Base-by-base conservation (phyloP, 176 grass and related monocot genomes). In the Musa troglodytarum region DNA sequence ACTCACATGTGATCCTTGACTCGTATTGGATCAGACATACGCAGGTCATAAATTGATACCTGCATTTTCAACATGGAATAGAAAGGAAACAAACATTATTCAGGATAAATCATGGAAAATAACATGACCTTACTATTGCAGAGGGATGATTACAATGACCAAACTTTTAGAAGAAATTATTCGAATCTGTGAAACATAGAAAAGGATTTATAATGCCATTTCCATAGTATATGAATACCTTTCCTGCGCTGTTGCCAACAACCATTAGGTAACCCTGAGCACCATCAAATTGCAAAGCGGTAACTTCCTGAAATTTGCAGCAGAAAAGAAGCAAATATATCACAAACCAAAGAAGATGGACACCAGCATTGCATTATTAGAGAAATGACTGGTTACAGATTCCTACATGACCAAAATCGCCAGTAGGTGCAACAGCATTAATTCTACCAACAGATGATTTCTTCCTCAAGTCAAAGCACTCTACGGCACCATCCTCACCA, bases 1-100 rank as follows among this genome's bases (percentile, higher is more conserved):
- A 77, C 89, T 97, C 85, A 97, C 94, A 97, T 92, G 83, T 97
- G 94, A 91, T 97, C 90, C 79, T 97, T 97, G 81, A 97, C 75
- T 77, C 86, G 53, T 63, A 97, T 54, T 75, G 94, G 94, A 77
- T 89, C 87, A 79, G 88, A 88, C 94, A 90, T 93, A 13, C 87
- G 89, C 71, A 97, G 72, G 72, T 97, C 94, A 87, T 91, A 91
- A 79, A 97, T 90, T 28, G 88, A 82, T 85, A 97, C 74, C 94
- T 97, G 77, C 82, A 93, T 43, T 65, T 79, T 68, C 82, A 68
- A 21, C 71, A 78, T 74, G 22, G 0, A 55, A 43, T 23, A 63
- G 63, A 12, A 74, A 24, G 14, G 14, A 56, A 56, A 56, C 53
- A 74, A 11, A 9, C 54, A 10, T 26, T 9, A 3, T 56, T 56